Evolutionary conservation across 345 rosid genomes (phyloP).

Genomic region (Populus euphratica): DNA sequence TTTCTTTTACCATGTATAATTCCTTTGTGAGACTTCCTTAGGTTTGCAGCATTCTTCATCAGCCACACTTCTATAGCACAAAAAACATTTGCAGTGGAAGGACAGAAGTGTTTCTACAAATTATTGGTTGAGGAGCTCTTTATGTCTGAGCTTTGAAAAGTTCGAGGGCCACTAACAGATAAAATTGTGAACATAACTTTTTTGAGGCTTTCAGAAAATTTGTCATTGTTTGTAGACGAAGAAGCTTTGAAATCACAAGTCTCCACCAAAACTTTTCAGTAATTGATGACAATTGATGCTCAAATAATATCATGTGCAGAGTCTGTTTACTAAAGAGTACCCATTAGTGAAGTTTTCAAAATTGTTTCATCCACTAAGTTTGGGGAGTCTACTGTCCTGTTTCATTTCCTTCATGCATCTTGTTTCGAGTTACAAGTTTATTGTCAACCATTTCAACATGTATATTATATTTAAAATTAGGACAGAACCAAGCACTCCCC

Average conservation of each 20-base stretch:
- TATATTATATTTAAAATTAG: slow-evolving; percentile 23
- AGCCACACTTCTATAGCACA: background rate
- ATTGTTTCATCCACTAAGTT: slow-evolving; percentile 16
- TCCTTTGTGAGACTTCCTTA: background rate
- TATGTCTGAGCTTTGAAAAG: background rate
- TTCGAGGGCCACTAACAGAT: background rate
- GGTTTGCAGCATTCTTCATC: background rate
- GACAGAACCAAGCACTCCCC: slow-evolving; percentile 40
- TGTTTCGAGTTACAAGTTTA: background rate
- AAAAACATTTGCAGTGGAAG: background rate
- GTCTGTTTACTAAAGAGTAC: slow-evolving; percentile 5
- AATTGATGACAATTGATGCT: background rate
- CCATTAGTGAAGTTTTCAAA: background rate
- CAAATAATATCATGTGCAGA: background rate
- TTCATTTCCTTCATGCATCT: background rate
- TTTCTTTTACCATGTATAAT: background rate
- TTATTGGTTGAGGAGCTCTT: background rate
- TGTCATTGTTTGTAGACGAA: background rate
- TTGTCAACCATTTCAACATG: slow-evolving; percentile 5
- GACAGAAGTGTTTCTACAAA: background rate
- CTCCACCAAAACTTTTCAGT: background rate
- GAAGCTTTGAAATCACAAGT: background rate
- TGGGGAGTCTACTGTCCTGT: slow-evolving; percentile 10
- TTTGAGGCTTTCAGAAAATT: background rate
- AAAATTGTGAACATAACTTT: background rate